These are phyloP conservation scores for Turritis glabra DNA, from an alignment of 345 rosid species.

Conservation along the genomic window DNA sequence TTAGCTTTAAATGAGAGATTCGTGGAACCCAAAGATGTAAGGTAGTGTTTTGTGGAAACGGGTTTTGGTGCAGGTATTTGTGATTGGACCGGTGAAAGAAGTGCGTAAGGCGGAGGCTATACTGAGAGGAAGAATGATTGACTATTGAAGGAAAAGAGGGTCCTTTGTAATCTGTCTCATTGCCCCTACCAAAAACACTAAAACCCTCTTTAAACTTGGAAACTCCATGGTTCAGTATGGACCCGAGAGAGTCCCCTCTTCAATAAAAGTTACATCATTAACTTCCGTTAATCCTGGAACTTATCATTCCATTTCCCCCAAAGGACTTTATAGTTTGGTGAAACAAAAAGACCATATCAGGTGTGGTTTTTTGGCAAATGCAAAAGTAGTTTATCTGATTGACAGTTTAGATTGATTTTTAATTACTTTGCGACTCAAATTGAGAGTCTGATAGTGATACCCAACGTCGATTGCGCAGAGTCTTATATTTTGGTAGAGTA, in stretches of 20 bases:
- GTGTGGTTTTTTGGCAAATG: not conserved
- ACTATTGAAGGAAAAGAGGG: conserved; percentile 39
- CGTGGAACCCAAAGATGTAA: conserved; percentile 5
- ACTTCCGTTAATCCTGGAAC: not conserved
- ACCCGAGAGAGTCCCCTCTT: not conserved
- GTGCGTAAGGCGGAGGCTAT: conserved; percentile 97
- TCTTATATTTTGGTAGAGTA: not conserved
- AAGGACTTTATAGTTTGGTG: not conserved
- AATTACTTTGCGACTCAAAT: no score
- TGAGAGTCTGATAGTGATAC: no score
- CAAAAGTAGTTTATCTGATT: not conserved
- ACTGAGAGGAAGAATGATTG: conserved; percentile 86
- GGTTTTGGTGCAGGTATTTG: conserved; percentile 56
- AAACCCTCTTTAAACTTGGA: conserved; percentile 20
- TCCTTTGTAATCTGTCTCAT: conserved; percentile 25
- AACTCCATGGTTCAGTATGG: conserved; percentile 16
- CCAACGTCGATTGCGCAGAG: no score
- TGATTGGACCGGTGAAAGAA: conserved; percentile 79
- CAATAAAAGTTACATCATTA: conserved; percentile 16
- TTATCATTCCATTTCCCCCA: not conserved
- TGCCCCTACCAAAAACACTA: not conserved
- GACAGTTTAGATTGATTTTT: no score
- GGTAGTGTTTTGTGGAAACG: not conserved
- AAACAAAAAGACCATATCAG: not conserved
- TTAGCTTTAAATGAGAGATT: not conserved